Conservation (phyloP, 2,329 filamentous ascomycete species). For the Sclerotinia nivalis region DNA sequence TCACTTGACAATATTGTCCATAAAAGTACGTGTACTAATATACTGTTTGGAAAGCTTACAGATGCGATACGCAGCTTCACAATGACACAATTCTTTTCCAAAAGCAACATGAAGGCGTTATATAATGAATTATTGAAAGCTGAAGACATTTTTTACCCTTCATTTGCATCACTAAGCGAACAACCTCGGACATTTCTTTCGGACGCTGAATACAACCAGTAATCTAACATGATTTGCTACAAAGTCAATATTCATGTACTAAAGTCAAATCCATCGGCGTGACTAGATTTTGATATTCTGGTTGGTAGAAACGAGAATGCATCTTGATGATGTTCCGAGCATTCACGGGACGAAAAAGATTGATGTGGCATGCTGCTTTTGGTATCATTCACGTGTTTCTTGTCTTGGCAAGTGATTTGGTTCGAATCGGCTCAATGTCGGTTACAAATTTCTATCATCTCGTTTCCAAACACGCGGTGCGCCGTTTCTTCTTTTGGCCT, state of each 20-base stretch:
- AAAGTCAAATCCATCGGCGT: not conserved
- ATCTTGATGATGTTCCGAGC: not conserved
- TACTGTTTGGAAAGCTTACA: fast-evolving
- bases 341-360: not conserved
- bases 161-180: constrained; percentile 8
- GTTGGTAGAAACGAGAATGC: not conserved
- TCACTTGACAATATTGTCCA: not conserved
- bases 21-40: not conserved
- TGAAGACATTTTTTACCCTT: not conserved
- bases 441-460: not conserved
- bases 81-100: too few species aligned
- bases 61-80: not conserved
- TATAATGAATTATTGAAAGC: not conserved
- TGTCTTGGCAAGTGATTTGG: constrained; percentile 1
- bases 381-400: not conserved
- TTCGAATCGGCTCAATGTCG: constrained; percentile 2
- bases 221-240: too few species aligned
- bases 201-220: not conserved
- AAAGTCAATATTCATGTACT: too few species aligned
- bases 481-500: not conserved
- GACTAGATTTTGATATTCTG: not conserved
- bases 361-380: not conserved
- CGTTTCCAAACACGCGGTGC: not conserved
- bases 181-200: not conserved
- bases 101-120: too few species aligned